phyloP scores from a whole-genome alignment of 2,329 filamentous ascomycete species.

The Cryphonectria carpinicola region DNA sequence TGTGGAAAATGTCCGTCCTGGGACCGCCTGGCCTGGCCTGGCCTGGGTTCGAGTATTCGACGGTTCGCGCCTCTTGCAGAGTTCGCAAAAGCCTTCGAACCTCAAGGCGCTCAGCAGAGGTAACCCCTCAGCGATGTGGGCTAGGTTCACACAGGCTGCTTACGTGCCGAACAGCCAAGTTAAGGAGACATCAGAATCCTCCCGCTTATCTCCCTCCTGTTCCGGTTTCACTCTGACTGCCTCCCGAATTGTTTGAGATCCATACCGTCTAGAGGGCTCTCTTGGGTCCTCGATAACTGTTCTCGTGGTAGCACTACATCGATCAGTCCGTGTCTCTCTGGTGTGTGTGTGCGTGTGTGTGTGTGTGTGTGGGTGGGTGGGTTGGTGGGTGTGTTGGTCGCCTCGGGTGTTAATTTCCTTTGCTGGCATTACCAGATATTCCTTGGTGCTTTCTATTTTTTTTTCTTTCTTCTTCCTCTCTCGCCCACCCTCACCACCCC shows the following conservation, averaged over 20 bases:
- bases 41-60: not conserved
- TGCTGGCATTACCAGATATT: not conserved
- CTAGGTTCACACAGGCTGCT: conserved; percentile 3
- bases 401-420: conserved; percentile 1
- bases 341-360: not conserved
- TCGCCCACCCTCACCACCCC: not conserved
- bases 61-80: conserved; percentile 1
- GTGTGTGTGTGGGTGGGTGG: not conserved
- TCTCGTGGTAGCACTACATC: conserved; percentile 25
- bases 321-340: conserved; percentile 8
- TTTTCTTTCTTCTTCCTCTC: too few relatives aligned
- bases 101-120: not conserved
- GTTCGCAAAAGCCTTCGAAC: not conserved
- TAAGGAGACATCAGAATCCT: not conserved
- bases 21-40: not conserved
- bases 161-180: not conserved
- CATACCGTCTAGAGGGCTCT: conserved; percentile 1
- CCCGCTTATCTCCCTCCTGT: not conserved
- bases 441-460: not conserved
- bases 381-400: conserved; percentile 7
- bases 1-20: not conserved
- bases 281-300: conserved; percentile 11
- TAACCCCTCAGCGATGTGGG: not conserved
- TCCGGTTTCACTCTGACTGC: not conserved
- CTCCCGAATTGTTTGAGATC: not conserved